Evolutionary conservation across 1,139 yeast genomes (phyloP), one percentile per base, ranked within the genome.

Genomic region (Debaryomyces psychrophilus): DNA sequence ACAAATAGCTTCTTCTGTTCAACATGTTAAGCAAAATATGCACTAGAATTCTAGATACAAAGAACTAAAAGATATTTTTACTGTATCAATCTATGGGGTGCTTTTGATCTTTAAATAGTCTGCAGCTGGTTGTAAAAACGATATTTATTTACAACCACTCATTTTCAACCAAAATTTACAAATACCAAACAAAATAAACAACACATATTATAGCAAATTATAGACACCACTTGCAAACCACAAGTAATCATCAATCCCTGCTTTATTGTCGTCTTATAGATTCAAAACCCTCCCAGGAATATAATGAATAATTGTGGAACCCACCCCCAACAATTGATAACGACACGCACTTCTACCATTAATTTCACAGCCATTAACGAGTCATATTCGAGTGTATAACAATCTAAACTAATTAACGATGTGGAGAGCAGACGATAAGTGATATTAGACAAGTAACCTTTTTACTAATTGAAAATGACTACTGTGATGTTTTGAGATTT

Each of bases 121-220:
- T 18, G 36, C 25, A 33, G 36, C 18, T 33, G 36, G 36, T 33
- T 33, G 36, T 33, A 33, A 33, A 33, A 33, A 31, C 14, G 31
- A 31, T 17, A 9, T 18, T 2, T 5, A n/a, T 29, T 31, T 31
- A 31, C 35, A 31, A 33, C 36, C 36, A 33, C 15, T 5, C 20
- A 33, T 31, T 31, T n/a, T 31, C 11, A 7, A 18, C 8, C 8
- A 1, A 15, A 29, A 29, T 14, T 4, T 8, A 29, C 14, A 29
- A 29, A 5, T 8, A 4, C 18, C 5, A 4, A 20, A 20, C 22
- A 5, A 20, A 20, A n/a, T n/a, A n/a, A 20, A 20, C 5, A 20
- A 20, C 22, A 20, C 4, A 5, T 20, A 20, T 20, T 20, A 20
- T 20, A 4, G 5, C 5, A 20, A 5, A 20, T 4, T 20, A 20